These are phyloP conservation scores for Psidium friedrichsthalianum DNA, from an alignment of 345 rosid genomes.

Conservation along the genomic window DNA sequence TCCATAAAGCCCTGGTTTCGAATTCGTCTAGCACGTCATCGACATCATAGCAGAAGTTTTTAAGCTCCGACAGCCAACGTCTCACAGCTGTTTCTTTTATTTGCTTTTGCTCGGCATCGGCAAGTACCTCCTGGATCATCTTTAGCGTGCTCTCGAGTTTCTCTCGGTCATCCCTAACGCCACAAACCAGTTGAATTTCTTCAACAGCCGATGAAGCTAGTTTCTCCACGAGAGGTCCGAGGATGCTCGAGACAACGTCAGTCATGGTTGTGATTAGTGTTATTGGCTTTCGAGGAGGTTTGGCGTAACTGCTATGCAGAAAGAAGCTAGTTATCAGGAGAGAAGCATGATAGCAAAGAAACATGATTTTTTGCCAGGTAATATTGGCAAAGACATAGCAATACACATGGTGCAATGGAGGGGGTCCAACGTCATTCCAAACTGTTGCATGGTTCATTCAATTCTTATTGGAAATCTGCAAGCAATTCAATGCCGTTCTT, in stretches of 20 bases:
- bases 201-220: neutral
- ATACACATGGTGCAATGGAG: neutral
- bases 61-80: constrained; percentile 1
- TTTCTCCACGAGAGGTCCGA: neutral
- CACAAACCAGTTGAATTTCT: constrained; percentile 1
- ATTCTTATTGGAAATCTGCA: too few species aligned
- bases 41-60: constrained; percentile 6
- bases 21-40: constrained; percentile 12
- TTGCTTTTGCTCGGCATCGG: constrained; percentile 9
- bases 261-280: neutral
- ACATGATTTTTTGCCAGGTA: neutral
- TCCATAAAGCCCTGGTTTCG: neutral
- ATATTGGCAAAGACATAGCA: neutral
- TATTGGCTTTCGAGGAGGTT: neutral
- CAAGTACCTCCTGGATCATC: neutral
- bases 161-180: neutral
- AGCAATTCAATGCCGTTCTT: neutral
- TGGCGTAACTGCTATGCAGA: neutral
- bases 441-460: too few species aligned
- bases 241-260: neutral
- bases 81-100: neutral
- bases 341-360: neutral
- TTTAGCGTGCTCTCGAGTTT: neutral
- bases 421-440: neutral
- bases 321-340: neutral